Evolutionary conservation across 2,329 filamentous ascomycete genomes (phyloP).

Genomic region (Fusarium xylarioides): DNA sequence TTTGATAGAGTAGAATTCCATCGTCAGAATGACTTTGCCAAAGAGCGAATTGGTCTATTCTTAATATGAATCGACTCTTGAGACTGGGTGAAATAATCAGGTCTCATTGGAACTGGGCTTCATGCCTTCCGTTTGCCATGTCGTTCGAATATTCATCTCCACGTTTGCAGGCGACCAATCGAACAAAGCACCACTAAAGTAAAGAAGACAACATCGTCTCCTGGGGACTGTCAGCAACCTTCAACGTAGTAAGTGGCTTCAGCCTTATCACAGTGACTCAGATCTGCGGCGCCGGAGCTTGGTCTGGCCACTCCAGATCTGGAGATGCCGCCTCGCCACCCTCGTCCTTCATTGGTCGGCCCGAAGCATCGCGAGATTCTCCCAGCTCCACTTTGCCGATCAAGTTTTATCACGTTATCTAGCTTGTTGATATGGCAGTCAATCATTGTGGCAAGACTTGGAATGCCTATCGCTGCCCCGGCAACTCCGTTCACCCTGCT

Average conservation of each 20-base stretch:
- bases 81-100: rapidly evolving
- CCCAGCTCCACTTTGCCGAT: background rate
- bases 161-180: too few species aligned
- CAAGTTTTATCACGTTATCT: background rate
- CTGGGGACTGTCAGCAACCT: background rate
- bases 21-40: too few species aligned
- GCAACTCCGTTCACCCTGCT: background rate
- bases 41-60: background rate
- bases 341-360: background rate
- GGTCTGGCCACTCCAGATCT: background rate
- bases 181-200: too few species aligned
- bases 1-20: background rate
- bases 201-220: background rate
- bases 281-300: background rate
- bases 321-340: background rate
- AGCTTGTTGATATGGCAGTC: rapidly evolving
- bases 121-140: background rate
- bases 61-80: background rate
- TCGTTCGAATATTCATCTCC: rapidly evolving
- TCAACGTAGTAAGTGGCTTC: background rate
- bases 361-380: background rate
- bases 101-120: background rate
- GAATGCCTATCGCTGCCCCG: rapidly evolving
- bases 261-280: background rate
- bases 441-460: too few species aligned